Evolutionary conservation across 352 stramenopile genomes (phyloP), one percentile per base, ranked within the genome.

Genomic region (Pythium aquatile): DNA sequence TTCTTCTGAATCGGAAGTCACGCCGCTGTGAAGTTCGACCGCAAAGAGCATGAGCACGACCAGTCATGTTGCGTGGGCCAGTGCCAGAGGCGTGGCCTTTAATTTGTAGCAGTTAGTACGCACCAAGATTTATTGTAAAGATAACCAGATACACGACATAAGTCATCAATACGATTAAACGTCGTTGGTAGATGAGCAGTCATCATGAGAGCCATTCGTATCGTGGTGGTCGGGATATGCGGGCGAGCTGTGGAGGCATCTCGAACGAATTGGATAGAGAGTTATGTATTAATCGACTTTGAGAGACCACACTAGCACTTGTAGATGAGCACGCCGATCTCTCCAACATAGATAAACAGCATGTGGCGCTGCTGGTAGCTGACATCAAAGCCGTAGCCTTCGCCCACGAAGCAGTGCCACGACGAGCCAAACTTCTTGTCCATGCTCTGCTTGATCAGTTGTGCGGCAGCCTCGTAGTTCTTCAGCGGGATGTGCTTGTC

Each of bases 401-500:
- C 96, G 33, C 94, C 96, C 24, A 99, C 96, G 61, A 95, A 96
- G 72, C 91, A 98, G 73, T 99, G 94, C 96, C 96, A 98, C 5
- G 92, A 97, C 14, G 88, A 80, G 5, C 94, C 96, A 72, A 98
- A 99, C 73, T 98, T 98, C 78, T 99, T 98, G 80, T 99, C 96
- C 75, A 98, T 93, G 32, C 89, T 97, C 70, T 98, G 90, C 74
- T 99, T 98, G 64, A 98, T 98, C 14, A 97, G 76, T 67, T 96
- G 86, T 55, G 88, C 82, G 11, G 87, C 86, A 0, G 83, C 90
- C 72, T 99, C 94, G 76, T 98, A 99, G 77, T 98, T 98, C 69
- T 97, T 96, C 17, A 89, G 70, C 29, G 83, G 83, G 53, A 96
- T 77, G 63, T 98, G 96, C 72, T 98, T 99, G 70, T 99, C 94